Percentiles rank a stretch among this genome's conserved stretches.
These are phyloP conservation scores for Aspergillus floridensis DNA, from an alignment of 2,329 filamentous ascomycete species.

Conservation along the genomic window DNA sequence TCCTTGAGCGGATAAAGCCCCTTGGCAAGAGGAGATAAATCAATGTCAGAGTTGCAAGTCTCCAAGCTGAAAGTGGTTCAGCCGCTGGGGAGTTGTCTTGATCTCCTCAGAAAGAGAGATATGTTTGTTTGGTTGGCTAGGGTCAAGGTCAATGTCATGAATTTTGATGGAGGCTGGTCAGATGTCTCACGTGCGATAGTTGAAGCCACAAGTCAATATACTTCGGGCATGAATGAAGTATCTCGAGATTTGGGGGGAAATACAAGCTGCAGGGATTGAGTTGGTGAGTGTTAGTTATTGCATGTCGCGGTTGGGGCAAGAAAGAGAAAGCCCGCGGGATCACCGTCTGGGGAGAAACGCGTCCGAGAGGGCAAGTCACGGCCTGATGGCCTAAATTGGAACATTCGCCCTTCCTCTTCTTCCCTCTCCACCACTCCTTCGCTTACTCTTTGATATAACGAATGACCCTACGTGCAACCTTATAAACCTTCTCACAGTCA, in stretches of 20 bases:
- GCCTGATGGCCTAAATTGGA: not conserved
- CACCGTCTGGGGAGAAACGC: constrained; percentile 14
- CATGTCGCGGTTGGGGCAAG: constrained; percentile 10
- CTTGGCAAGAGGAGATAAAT: not conserved
- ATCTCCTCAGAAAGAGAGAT: not conserved
- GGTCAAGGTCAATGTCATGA: constrained; percentile 1
- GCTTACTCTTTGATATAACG: not conserved
- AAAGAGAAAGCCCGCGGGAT: constrained; percentile 13
- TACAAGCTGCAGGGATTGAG: not conserved
- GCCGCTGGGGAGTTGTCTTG: not conserved
- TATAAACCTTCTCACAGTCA: not conserved
- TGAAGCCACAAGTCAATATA: not conserved
- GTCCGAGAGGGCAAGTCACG: constrained; percentile 16
- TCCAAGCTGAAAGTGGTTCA: not conserved
- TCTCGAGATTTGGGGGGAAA: not conserved
- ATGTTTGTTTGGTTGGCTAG: not conserved
- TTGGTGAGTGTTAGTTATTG: constrained; percentile 3
- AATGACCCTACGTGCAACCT: not conserved
- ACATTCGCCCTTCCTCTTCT: not conserved
- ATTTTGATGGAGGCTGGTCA: not conserved
- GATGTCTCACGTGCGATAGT: not conserved
- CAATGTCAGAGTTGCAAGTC: not conserved
- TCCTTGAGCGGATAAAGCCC: not conserved
- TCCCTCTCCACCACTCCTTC: not conserved
- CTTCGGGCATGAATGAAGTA: not conserved